Conservation (phyloP, 768 basidiomycete species). For the Candolleomyces eurysporus region DNA sequence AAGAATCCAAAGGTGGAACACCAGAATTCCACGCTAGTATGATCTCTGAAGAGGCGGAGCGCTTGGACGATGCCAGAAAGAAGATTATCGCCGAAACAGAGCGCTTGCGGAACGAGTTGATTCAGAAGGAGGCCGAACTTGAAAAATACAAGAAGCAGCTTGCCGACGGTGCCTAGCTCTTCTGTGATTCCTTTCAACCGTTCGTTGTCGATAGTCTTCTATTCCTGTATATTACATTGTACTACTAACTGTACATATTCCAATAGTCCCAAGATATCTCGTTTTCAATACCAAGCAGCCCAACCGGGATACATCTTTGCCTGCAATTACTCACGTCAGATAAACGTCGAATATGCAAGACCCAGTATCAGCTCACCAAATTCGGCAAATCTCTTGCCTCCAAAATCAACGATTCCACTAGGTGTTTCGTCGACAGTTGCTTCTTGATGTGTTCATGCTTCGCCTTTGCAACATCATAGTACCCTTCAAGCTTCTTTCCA, state of each 20-base stretch:
- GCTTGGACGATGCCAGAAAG: conserved; percentile 75
- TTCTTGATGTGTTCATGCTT: conserved; percentile 37
- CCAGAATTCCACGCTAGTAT: conserved; percentile 85
- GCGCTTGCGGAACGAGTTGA: conserved; percentile 60
- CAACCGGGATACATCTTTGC: conserved; percentile 90
- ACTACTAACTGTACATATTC: no score
- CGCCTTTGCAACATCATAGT: conserved; percentile 52
- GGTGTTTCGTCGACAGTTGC: conserved; percentile 72
- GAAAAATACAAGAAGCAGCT: conserved; percentile 64
- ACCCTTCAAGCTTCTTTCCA: conserved; percentile 76
- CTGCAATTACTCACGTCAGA: conserved; percentile 37
- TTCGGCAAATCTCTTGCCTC: conserved; percentile 78
- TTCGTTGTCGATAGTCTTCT: no score
- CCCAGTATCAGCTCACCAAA: conserved; percentile 38
- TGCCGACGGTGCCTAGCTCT: conserved; percentile 14
- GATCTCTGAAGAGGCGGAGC: conserved; percentile 83
- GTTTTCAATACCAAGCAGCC: conserved; percentile 73
- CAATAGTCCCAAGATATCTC: no score
- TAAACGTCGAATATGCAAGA: background rate
- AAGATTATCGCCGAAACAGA: conserved; percentile 75
- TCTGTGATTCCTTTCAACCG: no score
- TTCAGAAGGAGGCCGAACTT: conserved; percentile 83
- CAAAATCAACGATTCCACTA: conserved; percentile 89
- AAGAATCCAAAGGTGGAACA: conserved; percentile 62
- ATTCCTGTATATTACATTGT: no score